Conservation (phyloP, 306 rosid species). For the Hippophae tibetana region DNA sequence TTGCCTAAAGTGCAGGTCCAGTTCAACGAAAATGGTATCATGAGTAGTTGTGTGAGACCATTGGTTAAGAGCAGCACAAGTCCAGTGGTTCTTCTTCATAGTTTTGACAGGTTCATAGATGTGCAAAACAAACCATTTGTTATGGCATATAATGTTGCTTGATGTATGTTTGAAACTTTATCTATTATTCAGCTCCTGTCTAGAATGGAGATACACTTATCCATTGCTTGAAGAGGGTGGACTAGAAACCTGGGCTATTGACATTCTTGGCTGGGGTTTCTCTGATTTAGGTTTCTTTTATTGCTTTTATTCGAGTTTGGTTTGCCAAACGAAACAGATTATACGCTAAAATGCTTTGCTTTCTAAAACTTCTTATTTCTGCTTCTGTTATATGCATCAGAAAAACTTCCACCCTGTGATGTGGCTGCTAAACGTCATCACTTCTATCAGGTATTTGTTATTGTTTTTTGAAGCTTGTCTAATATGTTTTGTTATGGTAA, state of each 20-base stretch:
- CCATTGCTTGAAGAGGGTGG: constrained; percentile 86
- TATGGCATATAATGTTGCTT: background rate
- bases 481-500: background rate
- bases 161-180: constrained; percentile 23
- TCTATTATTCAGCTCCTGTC: constrained; percentile 77
- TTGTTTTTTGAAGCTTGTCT: constrained; percentile 4
- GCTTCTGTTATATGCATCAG: constrained; percentile 30
- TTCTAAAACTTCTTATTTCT: background rate
- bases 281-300: constrained; percentile 70
- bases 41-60: constrained; percentile 89
- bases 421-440: constrained; percentile 72
- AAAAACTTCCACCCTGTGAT: constrained; percentile 61
- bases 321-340: background rate
- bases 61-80: constrained; percentile 37
- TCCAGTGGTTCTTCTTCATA: constrained; percentile 87
- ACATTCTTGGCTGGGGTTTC: constrained; percentile 99
- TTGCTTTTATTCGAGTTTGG: constrained; percentile 1
- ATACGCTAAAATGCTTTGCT: background rate
- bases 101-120: constrained; percentile 70
- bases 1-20: constrained; percentile 40
- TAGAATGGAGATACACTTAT: constrained; percentile 85
- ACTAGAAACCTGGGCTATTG: constrained; percentile 85
- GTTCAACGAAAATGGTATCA: constrained; percentile 43
- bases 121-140: constrained; percentile 5
- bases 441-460: constrained; percentile 60